Evolutionary conservation across 768 basidiomycete species (phyloP).

Genomic region (Punctularia strigosozonata): DNA sequence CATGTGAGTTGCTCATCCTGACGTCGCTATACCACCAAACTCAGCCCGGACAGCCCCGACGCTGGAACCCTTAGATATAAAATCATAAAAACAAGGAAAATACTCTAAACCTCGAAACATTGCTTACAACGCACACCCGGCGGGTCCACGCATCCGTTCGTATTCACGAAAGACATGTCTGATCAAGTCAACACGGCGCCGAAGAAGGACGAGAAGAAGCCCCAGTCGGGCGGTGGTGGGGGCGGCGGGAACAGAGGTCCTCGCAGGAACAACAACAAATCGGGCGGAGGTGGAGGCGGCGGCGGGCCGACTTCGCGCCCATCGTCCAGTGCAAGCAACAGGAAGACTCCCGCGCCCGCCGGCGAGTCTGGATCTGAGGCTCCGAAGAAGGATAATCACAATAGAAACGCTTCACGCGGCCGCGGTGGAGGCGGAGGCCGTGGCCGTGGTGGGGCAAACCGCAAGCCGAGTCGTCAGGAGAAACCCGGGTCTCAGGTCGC

Average conservation of each 20-base stretch:
- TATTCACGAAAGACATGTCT: constrained; percentile 80
- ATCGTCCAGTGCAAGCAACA: constrained; percentile 57
- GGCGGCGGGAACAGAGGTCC: constrained; percentile 38
- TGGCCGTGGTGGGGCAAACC: constrained; percentile 41
- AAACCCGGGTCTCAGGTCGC: constrained; percentile 19
- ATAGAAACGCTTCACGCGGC: constrained; percentile 22
- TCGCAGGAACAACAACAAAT: constrained; percentile 42
- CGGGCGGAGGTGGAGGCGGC: constrained; percentile 17
- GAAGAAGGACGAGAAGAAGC: constrained; percentile 72
- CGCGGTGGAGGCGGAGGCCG: constrained; percentile 30
- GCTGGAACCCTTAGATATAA: constrained; percentile 23
- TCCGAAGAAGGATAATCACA: constrained; percentile 46
- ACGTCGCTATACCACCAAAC: constrained; percentile 8
- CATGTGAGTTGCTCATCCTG: constrained; percentile 24
- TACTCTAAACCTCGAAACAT: constrained; percentile 19
- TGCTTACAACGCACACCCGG: constrained; percentile 14
- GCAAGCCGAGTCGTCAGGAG: constrained; percentile 38
- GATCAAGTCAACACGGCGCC: constrained; percentile 51
- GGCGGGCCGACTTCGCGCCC: constrained; percentile 29
- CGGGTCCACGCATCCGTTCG: constrained; percentile 14
- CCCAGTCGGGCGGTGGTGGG: constrained; percentile 20
- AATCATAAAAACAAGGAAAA: constrained; percentile 38
- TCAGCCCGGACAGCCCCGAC: constrained; percentile 12
- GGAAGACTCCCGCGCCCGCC: constrained; percentile 32
- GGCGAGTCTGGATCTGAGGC: constrained; percentile 64